Percentiles rank a stretch among this genome's conserved stretches.
These are phyloP conservation scores for Dillenia suffruticosa DNA, from an alignment of 164 flowering plant genomes.

Conservation along the genomic window DNA sequence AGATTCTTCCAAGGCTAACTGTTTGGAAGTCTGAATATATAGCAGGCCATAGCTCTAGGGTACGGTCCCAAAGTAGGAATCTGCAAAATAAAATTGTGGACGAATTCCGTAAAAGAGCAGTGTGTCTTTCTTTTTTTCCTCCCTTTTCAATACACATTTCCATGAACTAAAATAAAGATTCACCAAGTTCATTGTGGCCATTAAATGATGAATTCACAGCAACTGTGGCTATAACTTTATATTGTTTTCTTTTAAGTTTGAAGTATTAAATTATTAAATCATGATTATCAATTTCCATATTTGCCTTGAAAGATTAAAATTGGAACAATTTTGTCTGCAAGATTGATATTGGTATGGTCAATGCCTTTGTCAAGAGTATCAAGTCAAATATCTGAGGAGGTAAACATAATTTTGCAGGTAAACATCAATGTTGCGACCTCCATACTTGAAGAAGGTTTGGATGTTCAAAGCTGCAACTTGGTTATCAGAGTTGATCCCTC, in stretches of 20 bases:
- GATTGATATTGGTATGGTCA: too few relatives aligned
- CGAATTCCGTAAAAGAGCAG: constrained; percentile 65
- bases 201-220: too few relatives aligned
- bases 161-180: too few relatives aligned
- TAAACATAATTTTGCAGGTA: constrained; percentile 38
- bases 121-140: constrained; percentile 16
- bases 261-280: background rate
- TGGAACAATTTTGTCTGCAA: too few relatives aligned
- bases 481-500: constrained; percentile 91
- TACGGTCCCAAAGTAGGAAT: constrained; percentile 57
- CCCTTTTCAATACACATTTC: background rate
- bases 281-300: too few relatives aligned
- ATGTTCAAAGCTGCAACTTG: constrained; percentile 90
- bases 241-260: too few relatives aligned
- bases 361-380: too few relatives aligned
- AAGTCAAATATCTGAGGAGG: too few relatives aligned
- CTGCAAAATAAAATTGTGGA: constrained; percentile 64
- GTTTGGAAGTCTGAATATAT: constrained; percentile 64
- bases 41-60: constrained; percentile 52
- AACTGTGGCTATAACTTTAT: too few relatives aligned
- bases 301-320: too few relatives aligned
- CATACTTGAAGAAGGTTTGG: constrained; percentile 95
- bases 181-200: too few relatives aligned
- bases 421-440: constrained; percentile 83
- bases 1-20: constrained; percentile 31